phyloP scores from a whole-genome alignment of 768 basidiomycete species.

The Pluteus cervinus region DNA sequence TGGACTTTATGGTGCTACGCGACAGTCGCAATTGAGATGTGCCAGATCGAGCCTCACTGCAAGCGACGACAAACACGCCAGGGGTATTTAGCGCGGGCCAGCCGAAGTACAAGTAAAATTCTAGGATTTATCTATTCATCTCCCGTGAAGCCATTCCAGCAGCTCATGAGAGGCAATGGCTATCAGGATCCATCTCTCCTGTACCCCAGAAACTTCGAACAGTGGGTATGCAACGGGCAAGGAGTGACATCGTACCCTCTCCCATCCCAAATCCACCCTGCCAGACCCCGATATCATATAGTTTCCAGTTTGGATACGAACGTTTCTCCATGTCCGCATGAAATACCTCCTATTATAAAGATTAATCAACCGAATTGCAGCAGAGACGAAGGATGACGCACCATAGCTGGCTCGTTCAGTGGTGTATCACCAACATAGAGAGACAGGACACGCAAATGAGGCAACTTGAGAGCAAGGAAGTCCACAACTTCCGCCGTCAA shows the following conservation, averaged over 20 bases:
- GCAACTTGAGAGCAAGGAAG: slow-evolving; percentile 22
- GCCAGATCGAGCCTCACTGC: no score
- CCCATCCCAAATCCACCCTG: slow-evolving; percentile 26
- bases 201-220: slow-evolving; percentile 26
- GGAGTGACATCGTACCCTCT: slow-evolving; percentile 20
- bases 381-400: slow-evolving; percentile 3
- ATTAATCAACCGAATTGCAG: slow-evolving; percentile 1
- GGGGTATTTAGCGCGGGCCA: no score
- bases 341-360: slow-evolving; percentile 17
- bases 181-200: slow-evolving; percentile 14
- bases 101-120: no score
- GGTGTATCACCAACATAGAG: slow-evolving; percentile 23
- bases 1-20: no score
- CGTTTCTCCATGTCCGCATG: slow-evolving; percentile 19
- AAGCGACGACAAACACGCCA: no score
- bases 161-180: no score
- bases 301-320: slow-evolving; percentile 25
- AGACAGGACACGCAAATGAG: slow-evolving; percentile 22
- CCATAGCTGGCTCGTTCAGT: slow-evolving; percentile 1
- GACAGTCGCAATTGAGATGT: no score
- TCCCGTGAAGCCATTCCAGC: no score
- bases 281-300: slow-evolving; percentile 31
- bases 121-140: no score
- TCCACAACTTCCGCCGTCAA: slow-evolving; percentile 28
- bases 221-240: slow-evolving; percentile 27